Base-by-base conservation (phyloP, 768 basidiomycete genomes). In the Strobilomyces echinocephalus region DNA sequence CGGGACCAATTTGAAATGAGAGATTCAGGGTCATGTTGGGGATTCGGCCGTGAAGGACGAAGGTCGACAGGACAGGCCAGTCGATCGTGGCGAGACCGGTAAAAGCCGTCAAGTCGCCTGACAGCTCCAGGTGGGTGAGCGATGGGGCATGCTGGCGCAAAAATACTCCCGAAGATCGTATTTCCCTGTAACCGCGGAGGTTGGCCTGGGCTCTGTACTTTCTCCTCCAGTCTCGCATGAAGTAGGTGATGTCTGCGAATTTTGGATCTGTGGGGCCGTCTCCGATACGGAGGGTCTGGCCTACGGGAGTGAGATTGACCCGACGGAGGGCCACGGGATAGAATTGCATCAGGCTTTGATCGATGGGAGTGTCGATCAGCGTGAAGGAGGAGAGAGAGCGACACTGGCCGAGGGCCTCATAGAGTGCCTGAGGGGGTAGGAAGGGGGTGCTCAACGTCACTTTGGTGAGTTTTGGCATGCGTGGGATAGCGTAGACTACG, bases 171-270 rank as follows among this genome's bases (percentile, higher is more conserved):
- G 67, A 64, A 11, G 69, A 68, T 33, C 65, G 64, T 7, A 66
- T 59, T 43, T 71, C 69, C 53, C 63, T 57, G 21, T 46, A 58
- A 3, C 68, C 67, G 14, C 71, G 70, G 39, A 61, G 56, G 49
- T 61, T 62, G 4, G 65, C 61, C 35, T 71, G 69, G 0, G 64
- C 58, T 45, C 68, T 72, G 49, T 71, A 66, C 39, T 71, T 71
- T 57, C 67, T 68, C 50, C 69, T 59, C 69, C 69, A 71, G 36
- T 69, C 71, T 0, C 69, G 65, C 60, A 71, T 71, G 12, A 66
- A 72, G 57, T 71, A 71, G 21, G 56, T 63, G 40, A 64, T 64
- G 18, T 71, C 69, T 31, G 67, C 50, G 35, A 71, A 66, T 35
- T 60, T 63, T 47, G 68, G 61, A 35, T 72, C 68, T 1, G 64